phyloP scores from a whole-genome alignment of 2,329 filamentous ascomycete genomes.

The Xenoacremonium recifei region DNA sequence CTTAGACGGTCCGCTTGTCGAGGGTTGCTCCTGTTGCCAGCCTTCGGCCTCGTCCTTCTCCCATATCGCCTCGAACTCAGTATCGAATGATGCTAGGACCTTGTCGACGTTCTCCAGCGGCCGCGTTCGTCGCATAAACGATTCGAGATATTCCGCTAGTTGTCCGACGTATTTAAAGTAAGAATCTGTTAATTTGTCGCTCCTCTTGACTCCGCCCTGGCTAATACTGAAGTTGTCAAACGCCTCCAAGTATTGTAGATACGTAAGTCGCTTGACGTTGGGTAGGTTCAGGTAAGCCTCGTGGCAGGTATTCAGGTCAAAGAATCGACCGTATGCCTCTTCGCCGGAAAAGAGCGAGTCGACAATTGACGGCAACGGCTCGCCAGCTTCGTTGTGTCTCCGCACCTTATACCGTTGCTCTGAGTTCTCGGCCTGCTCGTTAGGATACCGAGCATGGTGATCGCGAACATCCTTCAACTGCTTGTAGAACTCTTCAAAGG shows the following conservation, averaged over 20 bases:
- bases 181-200: slow-evolving; percentile 85
- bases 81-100: slow-evolving; percentile 71
- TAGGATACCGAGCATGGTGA: slow-evolving; percentile 88
- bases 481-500: slow-evolving; percentile 88
- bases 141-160: slow-evolving; percentile 79
- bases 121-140: slow-evolving; percentile 79
- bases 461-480: slow-evolving; percentile 78
- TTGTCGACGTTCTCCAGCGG: slow-evolving; percentile 85
- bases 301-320: slow-evolving; percentile 82
- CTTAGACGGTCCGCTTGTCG: slow-evolving; percentile 31
- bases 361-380: slow-evolving; percentile 65
- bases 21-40: slow-evolving; percentile 63
- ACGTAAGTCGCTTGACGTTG: slow-evolving; percentile 79
- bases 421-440: slow-evolving; percentile 92
- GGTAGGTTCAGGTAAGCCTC: slow-evolving; percentile 90
- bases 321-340: slow-evolving; percentile 88
- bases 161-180: slow-evolving; percentile 89
- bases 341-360: slow-evolving; percentile 95
- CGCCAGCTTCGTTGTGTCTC: slow-evolving; percentile 62
- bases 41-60: slow-evolving; percentile 73
- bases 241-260: slow-evolving; percentile 87
- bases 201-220: slow-evolving; percentile 69
- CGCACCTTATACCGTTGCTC: slow-evolving; percentile 84
- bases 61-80: slow-evolving; percentile 85
- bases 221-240: slow-evolving; percentile 85